Conservation (phyloP, 2,329 filamentous ascomycete genomes). For the Chlorencoelia australis region DNA sequence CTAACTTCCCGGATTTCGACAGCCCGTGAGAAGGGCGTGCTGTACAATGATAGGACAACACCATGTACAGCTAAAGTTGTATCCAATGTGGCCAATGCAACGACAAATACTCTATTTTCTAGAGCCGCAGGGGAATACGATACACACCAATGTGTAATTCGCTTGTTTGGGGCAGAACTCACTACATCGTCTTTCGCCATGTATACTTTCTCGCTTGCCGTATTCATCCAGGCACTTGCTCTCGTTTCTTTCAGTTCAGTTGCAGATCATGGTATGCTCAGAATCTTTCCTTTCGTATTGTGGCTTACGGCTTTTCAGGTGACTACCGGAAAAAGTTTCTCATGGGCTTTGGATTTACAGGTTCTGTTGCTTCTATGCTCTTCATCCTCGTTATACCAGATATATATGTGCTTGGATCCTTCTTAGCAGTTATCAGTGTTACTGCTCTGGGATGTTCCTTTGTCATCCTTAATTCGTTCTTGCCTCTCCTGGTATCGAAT, state of each 20-base stretch:
- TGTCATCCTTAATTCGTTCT: constrained; percentile 86
- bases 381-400: constrained; percentile 70
- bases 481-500: constrained; percentile 80
- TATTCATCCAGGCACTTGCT: constrained; percentile 75
- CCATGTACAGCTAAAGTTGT: constrained; percentile 52
- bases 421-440: constrained; percentile 82
- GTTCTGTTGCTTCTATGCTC: constrained; percentile 73
- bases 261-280: constrained; percentile 65
- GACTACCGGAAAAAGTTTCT: constrained; percentile 81
- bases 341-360: constrained; percentile 71
- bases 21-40: constrained; percentile 81
- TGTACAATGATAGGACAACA: constrained; percentile 64
- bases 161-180: constrained; percentile 70
- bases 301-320: constrained; percentile 14
- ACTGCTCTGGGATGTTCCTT: constrained; percentile 91
- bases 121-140: constrained; percentile 17
- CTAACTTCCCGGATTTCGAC: no score
- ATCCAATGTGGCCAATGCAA: constrained; percentile 8
- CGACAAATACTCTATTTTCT: constrained; percentile 15
- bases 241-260: constrained; percentile 94
- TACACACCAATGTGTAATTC: constrained; percentile 55
- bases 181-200: constrained; percentile 96
- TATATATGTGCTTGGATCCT: constrained; percentile 66
- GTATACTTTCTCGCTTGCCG: constrained; percentile 93
- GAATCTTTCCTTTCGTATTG: background rate